Evolutionary conservation across 331 rosid genomes (phyloP), one percentile per base, ranked within the genome.

Genomic region (Pyracantha coccinea): DNA sequence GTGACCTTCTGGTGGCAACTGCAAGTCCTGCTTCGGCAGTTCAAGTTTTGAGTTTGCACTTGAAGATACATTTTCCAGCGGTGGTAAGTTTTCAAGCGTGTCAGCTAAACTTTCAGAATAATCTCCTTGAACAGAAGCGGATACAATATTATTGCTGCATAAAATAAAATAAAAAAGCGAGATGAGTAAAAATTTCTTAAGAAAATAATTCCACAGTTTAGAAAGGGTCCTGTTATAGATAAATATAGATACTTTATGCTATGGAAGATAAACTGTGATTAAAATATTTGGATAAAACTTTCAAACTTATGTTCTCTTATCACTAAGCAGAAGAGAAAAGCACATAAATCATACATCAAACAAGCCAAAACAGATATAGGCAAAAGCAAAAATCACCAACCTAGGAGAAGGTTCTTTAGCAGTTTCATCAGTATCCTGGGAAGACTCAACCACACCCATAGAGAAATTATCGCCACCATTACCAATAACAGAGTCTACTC

Each of bases 101-200:
- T 78, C 59, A 32, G 87, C 35, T 67, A 87, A 21, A 69, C 75
- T 75, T 66, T 86, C 90, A 76, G 78, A 75, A 80, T 60, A 68
- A 82, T 80, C 86, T 33, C 78, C 86, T 19, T 67, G 83, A 28
- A 72, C 87, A 78, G 70, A 50, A 72, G 86, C 27, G 55, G 87
- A 25, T n/a, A 47, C 68, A 69, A 38, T 81, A 74, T 80, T 79
- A 76, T 83, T 72, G 84, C 96, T 92, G 86, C 82, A 85, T 54
- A 64, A 59, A 66, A 83, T 0, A 10, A 74, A 68, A 74, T 57
- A 41, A 63, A 64, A 64, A 70, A 2, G 6, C 7, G 25, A 53
- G 13, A 44, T 52, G 21, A 75, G 24, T 17, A 16, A 59, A 59
- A 41, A n/a, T 4, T 21, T 52, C 65, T 52, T 7, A 53, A 52